Evolutionary conservation across 192 early-diverging fungal species (phyloP).

Genomic region (Backusella liffmaniae): DNA sequence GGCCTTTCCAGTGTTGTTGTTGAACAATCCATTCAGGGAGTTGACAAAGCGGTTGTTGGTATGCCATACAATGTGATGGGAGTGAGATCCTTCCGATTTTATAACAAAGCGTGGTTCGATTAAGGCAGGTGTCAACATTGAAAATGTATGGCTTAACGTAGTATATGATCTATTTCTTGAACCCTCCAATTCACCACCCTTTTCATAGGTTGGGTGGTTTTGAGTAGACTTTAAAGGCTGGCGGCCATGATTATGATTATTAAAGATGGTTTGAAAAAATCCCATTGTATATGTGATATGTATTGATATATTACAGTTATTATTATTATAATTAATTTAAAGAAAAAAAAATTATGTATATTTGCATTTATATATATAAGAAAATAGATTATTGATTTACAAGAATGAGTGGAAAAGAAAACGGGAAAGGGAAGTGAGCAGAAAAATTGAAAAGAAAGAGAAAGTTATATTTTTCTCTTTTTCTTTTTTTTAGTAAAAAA

Average conservation of each 20-base stretch:
- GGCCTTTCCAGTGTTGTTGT: background rate
- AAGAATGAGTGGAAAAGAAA: background rate
- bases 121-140: background rate
- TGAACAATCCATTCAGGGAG: conserved; percentile 19
- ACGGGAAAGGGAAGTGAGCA: background rate
- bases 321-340: background rate
- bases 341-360: background rate
- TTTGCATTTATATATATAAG: background rate
- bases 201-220: background rate
- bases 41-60: conserved; percentile 6
- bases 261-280: conserved; percentile 11
- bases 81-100: conserved; percentile 18
- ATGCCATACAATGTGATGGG: conserved; percentile 14
- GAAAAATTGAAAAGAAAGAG: background rate
- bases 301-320: background rate
- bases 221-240: background rate
- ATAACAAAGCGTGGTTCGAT: conserved; percentile 19
- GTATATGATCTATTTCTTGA: background rate
- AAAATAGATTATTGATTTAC: conserved; percentile 1
- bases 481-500: background rate
- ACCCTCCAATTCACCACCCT: background rate
- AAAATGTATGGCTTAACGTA: background rate
- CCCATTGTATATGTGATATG: conserved; percentile 9
- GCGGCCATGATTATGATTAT: background rate
- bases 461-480: background rate